A percentile compares a stretch with the other conserved stretches of the same genome.
Conservation (phyloP, 2,329 filamentous ascomycete species). For the Aspergillaceae sp. region DNA sequence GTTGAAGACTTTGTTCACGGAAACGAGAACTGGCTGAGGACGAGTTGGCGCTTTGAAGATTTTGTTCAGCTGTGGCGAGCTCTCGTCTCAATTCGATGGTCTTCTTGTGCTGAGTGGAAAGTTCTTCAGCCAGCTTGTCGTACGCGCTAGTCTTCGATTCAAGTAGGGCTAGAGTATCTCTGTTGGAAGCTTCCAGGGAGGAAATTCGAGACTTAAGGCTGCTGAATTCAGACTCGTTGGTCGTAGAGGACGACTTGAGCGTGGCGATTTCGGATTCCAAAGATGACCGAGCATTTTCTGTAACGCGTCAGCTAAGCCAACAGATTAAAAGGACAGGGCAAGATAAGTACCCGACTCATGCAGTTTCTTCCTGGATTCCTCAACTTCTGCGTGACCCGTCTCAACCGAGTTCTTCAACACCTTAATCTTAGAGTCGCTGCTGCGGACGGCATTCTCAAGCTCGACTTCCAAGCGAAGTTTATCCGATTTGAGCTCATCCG, state of each 20-base stretch:
- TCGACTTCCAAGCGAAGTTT: conserved; percentile 88
- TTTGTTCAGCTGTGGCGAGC: conserved; percentile 70
- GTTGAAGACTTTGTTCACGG: conserved; percentile 78
- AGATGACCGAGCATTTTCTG: conserved; percentile 66
- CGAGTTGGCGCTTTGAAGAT: conserved; percentile 71
- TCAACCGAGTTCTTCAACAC: conserved; percentile 72
- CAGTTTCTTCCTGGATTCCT: conserved; percentile 71
- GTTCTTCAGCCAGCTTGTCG: conserved; percentile 74
- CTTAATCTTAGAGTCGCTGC: conserved; percentile 72
- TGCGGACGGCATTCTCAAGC: conserved; percentile 80
- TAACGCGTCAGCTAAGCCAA: conserved; percentile 10
- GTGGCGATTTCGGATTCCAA: conserved; percentile 75
- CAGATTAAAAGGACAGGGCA: neutral
- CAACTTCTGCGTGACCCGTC: conserved; percentile 73
- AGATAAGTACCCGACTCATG: conserved; percentile 62
- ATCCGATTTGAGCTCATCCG: conserved; percentile 71
- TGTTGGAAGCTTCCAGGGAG: conserved; percentile 82
- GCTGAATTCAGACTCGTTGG: conserved; percentile 58
- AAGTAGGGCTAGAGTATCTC: conserved; percentile 78
- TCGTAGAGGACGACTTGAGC: conserved; percentile 65
- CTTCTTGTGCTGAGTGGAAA: conserved; percentile 82
- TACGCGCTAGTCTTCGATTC: conserved; percentile 84
- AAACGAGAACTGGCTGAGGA: conserved; percentile 76
- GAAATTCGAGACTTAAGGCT: conserved; percentile 73
- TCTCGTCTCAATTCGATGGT: conserved; percentile 76